Percentiles rank a stretch among this genome's conserved stretches.
Evolutionary conservation across 192 early-diverging fungal genomes (phyloP).

Genomic region (Phlyctochytrium arcticum): DNA sequence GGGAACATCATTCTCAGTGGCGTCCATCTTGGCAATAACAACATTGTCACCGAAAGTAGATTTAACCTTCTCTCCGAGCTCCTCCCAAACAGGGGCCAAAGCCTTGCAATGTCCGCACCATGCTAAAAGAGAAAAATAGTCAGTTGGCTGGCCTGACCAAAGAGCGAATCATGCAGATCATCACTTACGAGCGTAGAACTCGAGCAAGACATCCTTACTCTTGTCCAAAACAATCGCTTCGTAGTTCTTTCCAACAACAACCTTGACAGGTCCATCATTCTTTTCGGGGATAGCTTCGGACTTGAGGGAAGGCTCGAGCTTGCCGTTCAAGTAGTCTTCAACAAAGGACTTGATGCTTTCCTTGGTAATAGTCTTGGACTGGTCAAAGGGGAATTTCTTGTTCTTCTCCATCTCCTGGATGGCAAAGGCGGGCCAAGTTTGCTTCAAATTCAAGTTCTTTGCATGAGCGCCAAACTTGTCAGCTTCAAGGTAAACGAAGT

Average conservation of each 20-base stretch:
- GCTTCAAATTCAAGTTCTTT: slow-evolving; percentile 82
- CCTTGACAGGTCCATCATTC: slow-evolving; percentile 88
- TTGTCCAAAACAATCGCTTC: slow-evolving; percentile 79
- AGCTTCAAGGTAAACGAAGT: slow-evolving; percentile 90
- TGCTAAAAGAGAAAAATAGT: slow-evolving; percentile 20
- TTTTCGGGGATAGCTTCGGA: slow-evolving; percentile 72
- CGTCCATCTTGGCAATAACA: slow-evolving; percentile 93
- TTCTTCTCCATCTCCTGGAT: slow-evolving; percentile 73
- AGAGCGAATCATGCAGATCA: slow-evolving; percentile 1
- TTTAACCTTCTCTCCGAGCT: slow-evolving; percentile 61
- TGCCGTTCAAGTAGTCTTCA: slow-evolving; percentile 60
- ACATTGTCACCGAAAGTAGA: slow-evolving; percentile 35
- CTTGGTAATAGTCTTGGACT: slow-evolving; percentile 63
- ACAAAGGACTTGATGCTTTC: slow-evolving; percentile 57
- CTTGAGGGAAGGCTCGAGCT: slow-evolving; percentile 74
- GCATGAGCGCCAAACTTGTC: slow-evolving; percentile 82
- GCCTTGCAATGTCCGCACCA: slow-evolving; percentile 56
- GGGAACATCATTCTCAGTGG: slow-evolving; percentile 91
- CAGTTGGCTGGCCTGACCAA: too few relatives aligned
- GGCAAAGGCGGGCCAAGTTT: slow-evolving; percentile 89
- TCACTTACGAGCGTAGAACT: slow-evolving; percentile 70
- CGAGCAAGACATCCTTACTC: slow-evolving; percentile 86
- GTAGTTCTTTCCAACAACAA: slow-evolving; percentile 83
- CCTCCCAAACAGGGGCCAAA: slow-evolving; percentile 76
- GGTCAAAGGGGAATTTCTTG: slow-evolving; percentile 83